Evolutionary conservation across 805 yeast genomes (phyloP).

Genomic region (Schizosaccharomyces osmophilus): DNA sequence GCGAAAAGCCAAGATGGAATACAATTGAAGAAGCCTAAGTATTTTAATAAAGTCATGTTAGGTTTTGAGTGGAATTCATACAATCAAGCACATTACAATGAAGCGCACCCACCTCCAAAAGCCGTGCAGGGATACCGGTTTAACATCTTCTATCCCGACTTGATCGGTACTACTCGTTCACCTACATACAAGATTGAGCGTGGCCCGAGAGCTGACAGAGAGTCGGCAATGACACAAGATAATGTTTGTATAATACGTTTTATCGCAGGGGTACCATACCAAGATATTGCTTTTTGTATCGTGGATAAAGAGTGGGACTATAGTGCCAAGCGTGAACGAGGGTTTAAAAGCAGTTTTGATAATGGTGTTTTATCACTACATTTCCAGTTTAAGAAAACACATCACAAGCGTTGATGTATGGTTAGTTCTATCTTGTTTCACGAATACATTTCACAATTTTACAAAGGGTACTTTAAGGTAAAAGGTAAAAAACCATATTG

Average conservation of each 20-base stretch:
- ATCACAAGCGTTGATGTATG: slow-evolving; percentile 10
- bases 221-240: slow-evolving; percentile 1
- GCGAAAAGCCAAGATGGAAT: not conserved
- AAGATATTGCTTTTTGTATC: slow-evolving; percentile 15
- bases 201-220: not conserved
- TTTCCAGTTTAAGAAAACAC: slow-evolving; percentile 14
- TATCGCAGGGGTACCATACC: slow-evolving; percentile 15
- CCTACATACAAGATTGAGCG: slow-evolving; percentile 15
- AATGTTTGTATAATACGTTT: slow-evolving; percentile 14
- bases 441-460: too few relatives aligned
- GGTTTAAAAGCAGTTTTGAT: slow-evolving; percentile 14
- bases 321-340: slow-evolving; percentile 10
- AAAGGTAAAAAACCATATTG: too few relatives aligned
- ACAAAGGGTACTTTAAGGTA: too few relatives aligned
- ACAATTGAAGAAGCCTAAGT: slow-evolving; percentile 11
- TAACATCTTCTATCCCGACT: slow-evolving; percentile 15
- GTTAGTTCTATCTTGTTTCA: too few relatives aligned
- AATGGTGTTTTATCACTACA: slow-evolving; percentile 16
- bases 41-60: slow-evolving; percentile 12
- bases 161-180: slow-evolving; percentile 9
- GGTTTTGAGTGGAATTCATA: slow-evolving; percentile 18
- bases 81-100: slow-evolving; percentile 14
- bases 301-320: slow-evolving; percentile 17
- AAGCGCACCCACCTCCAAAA: slow-evolving; percentile 17
- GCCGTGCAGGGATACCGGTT: slow-evolving; percentile 17